These are phyloP conservation scores for Paecilomyces fulvus DNA, from an alignment of 2,329 filamentous ascomycete genomes.

Conservation along the genomic window DNA sequence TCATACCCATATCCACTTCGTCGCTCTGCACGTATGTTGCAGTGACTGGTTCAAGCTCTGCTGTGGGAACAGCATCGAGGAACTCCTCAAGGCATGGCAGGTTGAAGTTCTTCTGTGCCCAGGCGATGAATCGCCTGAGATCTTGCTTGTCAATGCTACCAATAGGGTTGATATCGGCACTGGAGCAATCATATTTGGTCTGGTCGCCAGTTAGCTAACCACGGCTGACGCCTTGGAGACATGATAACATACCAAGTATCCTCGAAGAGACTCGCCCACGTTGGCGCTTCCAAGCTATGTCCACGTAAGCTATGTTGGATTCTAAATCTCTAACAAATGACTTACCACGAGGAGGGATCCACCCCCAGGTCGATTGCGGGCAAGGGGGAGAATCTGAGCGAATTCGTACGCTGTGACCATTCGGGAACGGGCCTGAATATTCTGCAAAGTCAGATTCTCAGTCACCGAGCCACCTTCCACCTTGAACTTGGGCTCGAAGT, in stretches of 20 bases:
- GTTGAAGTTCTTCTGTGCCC: slow-evolving; percentile 50
- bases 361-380: slow-evolving; percentile 45
- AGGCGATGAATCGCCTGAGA: slow-evolving; percentile 59
- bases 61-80: slow-evolving; percentile 51
- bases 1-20: slow-evolving; percentile 43
- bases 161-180: slow-evolving; percentile 40
- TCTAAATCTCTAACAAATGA: background rate
- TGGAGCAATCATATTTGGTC: slow-evolving; percentile 58
- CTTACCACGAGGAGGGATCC: slow-evolving; percentile 47
- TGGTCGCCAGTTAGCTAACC: slow-evolving; percentile 38
- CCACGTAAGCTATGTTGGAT: background rate
- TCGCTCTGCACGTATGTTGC: slow-evolving; percentile 35
- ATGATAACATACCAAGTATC: slow-evolving; percentile 1
- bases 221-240: background rate
- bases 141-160: slow-evolving; percentile 54
- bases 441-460: slow-evolving; percentile 28
- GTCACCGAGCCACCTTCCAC: slow-evolving; percentile 51
- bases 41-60: slow-evolving; percentile 58
- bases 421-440: slow-evolving; percentile 55
- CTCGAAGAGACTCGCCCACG: slow-evolving; percentile 38
- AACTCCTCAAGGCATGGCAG: slow-evolving; percentile 49
- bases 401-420: slow-evolving; percentile 57
- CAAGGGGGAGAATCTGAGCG: slow-evolving; percentile 54
- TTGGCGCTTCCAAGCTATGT: slow-evolving; percentile 52
- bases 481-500: slow-evolving; percentile 53